Percentiles rank a stretch among this genome's conserved stretches.
phyloP scores from a whole-genome alignment of 768 basidiomycete species.

The Asterophora lycoperdoides region DNA sequence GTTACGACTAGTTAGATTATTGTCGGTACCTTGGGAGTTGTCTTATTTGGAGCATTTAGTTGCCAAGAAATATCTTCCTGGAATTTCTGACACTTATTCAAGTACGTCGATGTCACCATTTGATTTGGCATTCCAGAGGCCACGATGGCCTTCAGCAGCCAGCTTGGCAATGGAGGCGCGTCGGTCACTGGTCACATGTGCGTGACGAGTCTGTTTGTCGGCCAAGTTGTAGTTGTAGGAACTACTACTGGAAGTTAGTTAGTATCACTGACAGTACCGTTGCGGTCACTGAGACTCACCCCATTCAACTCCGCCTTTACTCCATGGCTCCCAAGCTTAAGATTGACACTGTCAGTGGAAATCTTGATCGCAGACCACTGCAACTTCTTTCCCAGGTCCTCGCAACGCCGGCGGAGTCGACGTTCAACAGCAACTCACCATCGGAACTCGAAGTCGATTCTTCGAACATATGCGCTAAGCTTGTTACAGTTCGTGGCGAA shows the following conservation, averaged over 20 bases:
- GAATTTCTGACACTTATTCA: too few species aligned
- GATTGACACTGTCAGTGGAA: neutral
- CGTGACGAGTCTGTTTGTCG: too few species aligned
- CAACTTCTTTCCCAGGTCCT: neutral
- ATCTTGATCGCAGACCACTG: neutral
- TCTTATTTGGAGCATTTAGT: neutral
- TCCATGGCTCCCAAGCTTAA: neutral
- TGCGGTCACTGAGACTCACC: too few species aligned
- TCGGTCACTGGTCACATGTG: too few species aligned
- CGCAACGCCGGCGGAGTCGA: neutral
- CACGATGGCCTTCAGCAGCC: too few species aligned
- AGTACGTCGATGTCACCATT: too few species aligned
- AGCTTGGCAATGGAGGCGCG: too few species aligned
- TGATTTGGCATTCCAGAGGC: too few species aligned
- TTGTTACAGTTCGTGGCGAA: constrained; percentile 58
- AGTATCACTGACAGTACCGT: too few species aligned
- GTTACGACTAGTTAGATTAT: constrained; percentile 55
- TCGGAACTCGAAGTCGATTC: neutral
- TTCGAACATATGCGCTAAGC: constrained; percentile 65
- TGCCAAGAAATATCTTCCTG: neutral
- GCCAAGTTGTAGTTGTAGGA: too few species aligned
- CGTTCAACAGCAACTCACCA: neutral
- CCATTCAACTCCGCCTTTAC: neutral
- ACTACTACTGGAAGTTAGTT: too few species aligned
- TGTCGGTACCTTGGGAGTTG: neutral